Conservation (phyloP, 169 alveolate species). For the Eimeria zaria region DNA sequence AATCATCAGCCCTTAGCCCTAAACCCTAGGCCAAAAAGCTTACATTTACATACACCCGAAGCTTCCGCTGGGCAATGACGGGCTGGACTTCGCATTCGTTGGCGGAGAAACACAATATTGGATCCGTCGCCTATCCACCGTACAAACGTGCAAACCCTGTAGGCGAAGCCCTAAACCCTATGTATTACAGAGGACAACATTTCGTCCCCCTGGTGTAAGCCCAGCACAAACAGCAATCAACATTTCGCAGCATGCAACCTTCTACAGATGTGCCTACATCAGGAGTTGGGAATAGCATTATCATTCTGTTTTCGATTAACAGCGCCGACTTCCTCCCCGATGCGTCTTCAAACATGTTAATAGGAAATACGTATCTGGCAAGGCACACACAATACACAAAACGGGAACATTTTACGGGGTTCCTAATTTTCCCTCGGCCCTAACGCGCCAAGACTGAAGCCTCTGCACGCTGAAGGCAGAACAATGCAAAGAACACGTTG, state of each 20-base stretch:
- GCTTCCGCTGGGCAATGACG: constrained; percentile 74
- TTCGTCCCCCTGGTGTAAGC: not conserved
- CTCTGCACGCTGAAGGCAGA: not conserved
- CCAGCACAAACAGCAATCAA: not conserved
- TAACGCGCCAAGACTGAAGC: not conserved
- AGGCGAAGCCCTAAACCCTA: constrained; percentile 25
- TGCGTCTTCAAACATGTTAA: constrained; percentile 83
- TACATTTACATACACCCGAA: constrained; percentile 80
- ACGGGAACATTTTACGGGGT: not conserved
- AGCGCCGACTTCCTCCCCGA: constrained; percentile 58
- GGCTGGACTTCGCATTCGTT: constrained; percentile 81
- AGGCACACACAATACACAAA: not conserved
- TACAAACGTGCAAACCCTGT: not conserved
- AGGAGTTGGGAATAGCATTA: constrained; percentile 64
- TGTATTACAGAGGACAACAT: not conserved
- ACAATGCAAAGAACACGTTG: not conserved
- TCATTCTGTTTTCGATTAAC: constrained; percentile 9
- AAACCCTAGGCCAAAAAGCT: not conserved
- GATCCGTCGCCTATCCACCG: constrained; percentile 57
- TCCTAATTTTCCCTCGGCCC: not conserved
- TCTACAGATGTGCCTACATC: constrained; percentile 4
- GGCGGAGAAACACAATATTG: constrained; percentile 32
- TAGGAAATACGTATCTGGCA: constrained; percentile 84
- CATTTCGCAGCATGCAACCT: not conserved
- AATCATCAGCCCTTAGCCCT: not conserved